Percentiles rank a stretch among this genome's conserved stretches.
Conservation (phyloP, 768 basidiomycete species). For the Auriscalpium orientale region DNA sequence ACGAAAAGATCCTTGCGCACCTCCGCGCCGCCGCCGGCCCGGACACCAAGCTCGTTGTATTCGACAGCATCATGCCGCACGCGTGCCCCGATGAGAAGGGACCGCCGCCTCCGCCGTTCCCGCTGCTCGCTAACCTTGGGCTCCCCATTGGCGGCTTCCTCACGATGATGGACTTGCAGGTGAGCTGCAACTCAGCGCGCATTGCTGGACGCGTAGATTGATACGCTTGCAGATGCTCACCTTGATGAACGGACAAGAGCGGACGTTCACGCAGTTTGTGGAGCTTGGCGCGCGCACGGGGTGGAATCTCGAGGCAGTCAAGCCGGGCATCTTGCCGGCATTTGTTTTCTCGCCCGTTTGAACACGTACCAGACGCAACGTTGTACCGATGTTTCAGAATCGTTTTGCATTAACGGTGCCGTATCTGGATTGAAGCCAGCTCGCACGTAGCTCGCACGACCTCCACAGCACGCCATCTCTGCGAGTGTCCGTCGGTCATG, state of each 20-base stretch:
- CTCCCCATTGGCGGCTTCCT: not conserved
- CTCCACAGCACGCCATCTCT: too few relatives aligned
- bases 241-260: slow-evolving; percentile 23
- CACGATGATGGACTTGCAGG: slow-evolving; percentile 3
- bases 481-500: too few relatives aligned
- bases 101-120: slow-evolving; percentile 1
- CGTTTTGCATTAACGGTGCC: too few relatives aligned
- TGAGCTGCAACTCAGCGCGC: not conserved
- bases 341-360: not conserved
- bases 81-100: slow-evolving; percentile 1
- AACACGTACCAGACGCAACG: not conserved
- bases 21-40: slow-evolving; percentile 16
- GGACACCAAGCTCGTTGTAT: slow-evolving; percentile 16
- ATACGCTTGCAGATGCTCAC: slow-evolving; percentile 21
- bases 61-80: slow-evolving; percentile 17
- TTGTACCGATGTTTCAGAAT: too few relatives aligned
- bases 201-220: not conserved
- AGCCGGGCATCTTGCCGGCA: not conserved
- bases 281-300: slow-evolving; percentile 19
- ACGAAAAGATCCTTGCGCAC: slow-evolving; percentile 13
- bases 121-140: slow-evolving; percentile 8
- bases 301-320: slow-evolving; percentile 24
- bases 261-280: slow-evolving; percentile 21
- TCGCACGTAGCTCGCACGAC: too few relatives aligned
- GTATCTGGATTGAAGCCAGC: too few relatives aligned